Evolutionary conservation across 352 stramenopile species (phyloP), one percentile per base, ranked within the genome.

Genomic region (Peronospora destructor): DNA sequence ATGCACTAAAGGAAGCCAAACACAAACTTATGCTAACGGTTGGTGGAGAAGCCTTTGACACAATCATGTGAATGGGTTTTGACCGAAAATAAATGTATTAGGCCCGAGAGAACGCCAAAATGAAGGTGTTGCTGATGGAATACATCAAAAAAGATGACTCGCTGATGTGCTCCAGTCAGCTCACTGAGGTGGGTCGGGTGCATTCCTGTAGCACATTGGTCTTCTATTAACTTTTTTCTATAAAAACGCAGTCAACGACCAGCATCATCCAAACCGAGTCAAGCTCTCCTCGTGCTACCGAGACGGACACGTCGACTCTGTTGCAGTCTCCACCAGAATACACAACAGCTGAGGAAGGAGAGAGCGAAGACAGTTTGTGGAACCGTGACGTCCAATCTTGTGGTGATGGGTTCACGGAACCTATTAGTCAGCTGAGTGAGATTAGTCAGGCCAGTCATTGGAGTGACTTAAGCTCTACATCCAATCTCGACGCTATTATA

Each of bases 141-240:
- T 91, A 93, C 66, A 87, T 93, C 38, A 76, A 93, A 16, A 85
- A 84, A 45, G 82, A 91, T 53, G 74, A 91, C 48, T 87, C 78
- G 49, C 59, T 93, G 23, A 45, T 89, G 41, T 78, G 73, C 53
- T 76, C 76, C 42, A 89, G 78, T 35, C 82, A 92, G 58, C 51
- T 92, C 45, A 90, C 74, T 47, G 30, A 36, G 64, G 66, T 64
- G 21, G 26, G 59, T 53, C 32, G 6, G 2, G 32, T 23, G 37
- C 34, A 44, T 21, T n/a, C 6, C 12, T 40, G 12, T 33, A 16
- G 1, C 7, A 40, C 13, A 23, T 28, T 30, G 26, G 0, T 40
- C 33, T 21, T 38, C 8, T 21, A 38, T 38, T 11, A 21, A 40
- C 10, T 34, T 44, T 35, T 8, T 19, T 49, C 48, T 39, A 26